Evolutionary conservation across 345 rosid genomes (phyloP), one percentile per base, ranked within the genome.

Genomic region (Ceriops zippeliana): DNA sequence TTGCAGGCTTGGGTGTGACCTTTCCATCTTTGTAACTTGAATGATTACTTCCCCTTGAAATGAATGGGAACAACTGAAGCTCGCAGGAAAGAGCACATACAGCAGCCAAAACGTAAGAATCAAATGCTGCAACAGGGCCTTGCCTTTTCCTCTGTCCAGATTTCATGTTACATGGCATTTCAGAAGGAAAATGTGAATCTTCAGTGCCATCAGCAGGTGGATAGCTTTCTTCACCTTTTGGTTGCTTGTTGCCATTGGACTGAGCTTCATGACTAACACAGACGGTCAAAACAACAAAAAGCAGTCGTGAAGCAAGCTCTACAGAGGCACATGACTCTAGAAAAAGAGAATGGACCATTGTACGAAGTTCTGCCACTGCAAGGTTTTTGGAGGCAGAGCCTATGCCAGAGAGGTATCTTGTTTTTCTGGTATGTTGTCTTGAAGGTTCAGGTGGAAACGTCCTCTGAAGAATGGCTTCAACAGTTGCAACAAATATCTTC

Each of bases 191-290:
- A 64, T 74, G 88, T 4, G 74, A 63, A 60, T 79, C 86, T 72
- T 82, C 86, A 6, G 46, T 61, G 77, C 74, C 70, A 68, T 82
- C 89, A 63, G 78, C 76, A 5, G 71, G 78, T 52, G 70, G 73
- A 67, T 62, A 62, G 69, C 62, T 73, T 73, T 79, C 86, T 75
- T 86, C 95, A 35, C 86, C 79, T 71, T 85, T 83, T 3, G 86
- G 81, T 78, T 84, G 89, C 83, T 89, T 91, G 81, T 79, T 86
- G 53, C 91, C 91, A 65, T 67, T 79, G 73, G 83, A 82, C 82
- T 89, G 96, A 74, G 98, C 98, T 82, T 93, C 97, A 76, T 93
- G 91, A 76, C 97, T 93, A 73, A 93, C 92, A 70, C 98, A 93
- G 58, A 93, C 97, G 21, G 98, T 93, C 72, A 93, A 80, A 70